A percentile compares a stretch with the other conserved stretches of the same genome.
These are phyloP conservation scores for Vanrija sp. DNA, from an alignment of 1,284 basidiomycete genomes.

Conservation along the genomic window DNA sequence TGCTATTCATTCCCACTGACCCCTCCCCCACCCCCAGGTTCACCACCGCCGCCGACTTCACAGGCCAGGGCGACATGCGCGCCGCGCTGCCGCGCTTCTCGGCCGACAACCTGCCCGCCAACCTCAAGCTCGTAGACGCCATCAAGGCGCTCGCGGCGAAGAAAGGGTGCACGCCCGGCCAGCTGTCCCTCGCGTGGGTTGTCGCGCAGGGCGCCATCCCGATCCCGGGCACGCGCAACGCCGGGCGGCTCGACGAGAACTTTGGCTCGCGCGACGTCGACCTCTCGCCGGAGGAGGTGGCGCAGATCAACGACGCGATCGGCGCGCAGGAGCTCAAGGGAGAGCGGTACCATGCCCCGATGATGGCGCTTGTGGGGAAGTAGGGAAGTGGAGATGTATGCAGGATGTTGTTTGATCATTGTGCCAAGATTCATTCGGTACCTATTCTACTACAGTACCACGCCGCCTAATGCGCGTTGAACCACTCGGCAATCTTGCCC, in stretches of 20 bases:
- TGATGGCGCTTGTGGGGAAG: no score
- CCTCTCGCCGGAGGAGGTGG: constrained; percentile 10
- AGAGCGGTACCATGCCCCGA: no score
- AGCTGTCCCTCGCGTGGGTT: constrained; percentile 52
- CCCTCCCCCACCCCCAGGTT: not conserved
- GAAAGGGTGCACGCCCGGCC: constrained; percentile 43
- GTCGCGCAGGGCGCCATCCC: constrained; percentile 47
- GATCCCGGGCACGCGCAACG: constrained; percentile 45
- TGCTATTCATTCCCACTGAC: not conserved
- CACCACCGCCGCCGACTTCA: constrained; percentile 23
- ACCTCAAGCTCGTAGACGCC: constrained; percentile 38
- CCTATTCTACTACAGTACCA: no score
- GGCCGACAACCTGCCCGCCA: constrained; percentile 43
- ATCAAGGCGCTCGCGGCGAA: constrained; percentile 33
- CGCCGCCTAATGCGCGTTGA: not conserved
- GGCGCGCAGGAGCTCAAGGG: no score
- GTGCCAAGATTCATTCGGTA: no score
- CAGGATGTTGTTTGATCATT: no score
- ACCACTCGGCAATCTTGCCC: not conserved
- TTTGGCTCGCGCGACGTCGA: constrained; percentile 30
- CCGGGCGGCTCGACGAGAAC: constrained; percentile 41
- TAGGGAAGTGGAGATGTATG: no score
- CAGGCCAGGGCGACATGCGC: constrained; percentile 34
- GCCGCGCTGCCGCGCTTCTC: constrained; percentile 36
- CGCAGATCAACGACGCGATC: no score